Evolutionary conservation across 192 early-diverging fungal genomes (phyloP).

Genomic region (Pilaira anomala): DNA sequence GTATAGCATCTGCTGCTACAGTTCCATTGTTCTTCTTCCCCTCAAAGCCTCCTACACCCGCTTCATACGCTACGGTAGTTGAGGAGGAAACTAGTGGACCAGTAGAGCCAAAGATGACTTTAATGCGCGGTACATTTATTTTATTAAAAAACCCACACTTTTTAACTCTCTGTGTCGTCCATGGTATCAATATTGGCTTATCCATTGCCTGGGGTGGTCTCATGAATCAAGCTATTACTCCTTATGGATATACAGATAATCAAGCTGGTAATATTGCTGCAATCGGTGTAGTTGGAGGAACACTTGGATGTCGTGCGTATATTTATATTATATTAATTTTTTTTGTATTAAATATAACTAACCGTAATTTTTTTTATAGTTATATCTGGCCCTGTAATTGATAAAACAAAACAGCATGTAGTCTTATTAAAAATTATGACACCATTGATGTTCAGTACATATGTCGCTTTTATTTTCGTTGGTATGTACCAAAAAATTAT

Average conservation of each 20-base stretch:
- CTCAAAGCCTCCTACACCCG: conserved; percentile 24
- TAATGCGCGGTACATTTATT: conserved; percentile 18
- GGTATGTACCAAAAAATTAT: conserved; percentile 16
- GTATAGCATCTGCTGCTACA: conserved; percentile 14
- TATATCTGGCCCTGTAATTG: conserved; percentile 32
- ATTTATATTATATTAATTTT: background rate
- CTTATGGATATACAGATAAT: conserved; percentile 35
- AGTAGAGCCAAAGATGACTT: conserved; percentile 3
- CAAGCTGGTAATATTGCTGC: conserved; percentile 34
- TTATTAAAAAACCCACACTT: conserved; percentile 33
- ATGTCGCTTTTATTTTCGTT: conserved; percentile 26
- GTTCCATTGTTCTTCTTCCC: conserved; percentile 28
- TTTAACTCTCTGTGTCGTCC: conserved; percentile 29
- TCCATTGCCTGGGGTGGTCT: conserved; percentile 30
- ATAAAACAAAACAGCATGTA: conserved; percentile 34
- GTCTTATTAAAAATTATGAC: conserved; percentile 26
- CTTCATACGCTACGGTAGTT: conserved; percentile 2
- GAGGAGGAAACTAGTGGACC: background rate
- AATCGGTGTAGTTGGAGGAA: conserved; percentile 30
- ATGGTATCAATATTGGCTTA: conserved; percentile 34
- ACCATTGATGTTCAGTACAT: conserved; percentile 25
- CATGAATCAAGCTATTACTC: conserved; percentile 34
- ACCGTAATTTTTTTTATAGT: conserved; percentile 6
- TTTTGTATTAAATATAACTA: background rate
- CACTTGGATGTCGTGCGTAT: conserved; percentile 32